Evolutionary conservation across 331 rosid genomes (phyloP).

Genomic region (Spiraea crenata): DNA sequence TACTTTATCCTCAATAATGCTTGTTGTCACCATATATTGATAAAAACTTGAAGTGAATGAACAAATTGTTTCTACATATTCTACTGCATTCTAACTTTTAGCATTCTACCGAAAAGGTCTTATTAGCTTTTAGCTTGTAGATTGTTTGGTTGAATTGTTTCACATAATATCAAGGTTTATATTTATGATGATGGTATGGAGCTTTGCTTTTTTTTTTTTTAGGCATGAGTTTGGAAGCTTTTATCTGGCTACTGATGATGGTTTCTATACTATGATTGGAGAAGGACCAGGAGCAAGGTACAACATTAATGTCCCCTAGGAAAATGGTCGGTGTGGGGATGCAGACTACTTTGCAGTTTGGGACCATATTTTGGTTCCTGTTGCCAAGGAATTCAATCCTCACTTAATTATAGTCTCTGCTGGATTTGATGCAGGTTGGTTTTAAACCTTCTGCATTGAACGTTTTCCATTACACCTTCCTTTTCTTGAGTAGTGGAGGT

Average conservation of each 20-base stretch:
- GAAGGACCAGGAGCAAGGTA: conserved; percentile 83
- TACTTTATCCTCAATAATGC: too few relatives aligned
- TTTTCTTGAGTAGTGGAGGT: not conserved
- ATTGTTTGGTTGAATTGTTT: conserved; percentile 5
- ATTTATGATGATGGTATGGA: conserved; percentile 23
- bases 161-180: conserved; percentile 7
- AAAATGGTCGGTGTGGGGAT: conserved; percentile 82
- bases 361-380: conserved; percentile 91
- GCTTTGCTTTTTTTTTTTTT: conserved; percentile 29
- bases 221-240: conserved; percentile 90
- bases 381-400: conserved; percentile 79
- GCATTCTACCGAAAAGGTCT: not conserved
- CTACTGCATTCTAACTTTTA: not conserved
- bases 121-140: conserved; percentile 13
- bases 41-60: too few relatives aligned
- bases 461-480: not conserved
- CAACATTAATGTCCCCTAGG: conserved; percentile 97
- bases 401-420: conserved; percentile 85
- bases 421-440: conserved; percentile 95
- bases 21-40: too few relatives aligned
- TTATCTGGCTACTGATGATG: conserved; percentile 73
- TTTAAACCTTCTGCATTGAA: not conserved
- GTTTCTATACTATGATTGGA: conserved; percentile 76
- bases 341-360: conserved; percentile 93
- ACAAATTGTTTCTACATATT: too few relatives aligned